Evolutionary conservation across 1,284 basidiomycete genomes (phyloP), one percentile per base, ranked within the genome.

Genomic region (Marasmius oreades): DNA sequence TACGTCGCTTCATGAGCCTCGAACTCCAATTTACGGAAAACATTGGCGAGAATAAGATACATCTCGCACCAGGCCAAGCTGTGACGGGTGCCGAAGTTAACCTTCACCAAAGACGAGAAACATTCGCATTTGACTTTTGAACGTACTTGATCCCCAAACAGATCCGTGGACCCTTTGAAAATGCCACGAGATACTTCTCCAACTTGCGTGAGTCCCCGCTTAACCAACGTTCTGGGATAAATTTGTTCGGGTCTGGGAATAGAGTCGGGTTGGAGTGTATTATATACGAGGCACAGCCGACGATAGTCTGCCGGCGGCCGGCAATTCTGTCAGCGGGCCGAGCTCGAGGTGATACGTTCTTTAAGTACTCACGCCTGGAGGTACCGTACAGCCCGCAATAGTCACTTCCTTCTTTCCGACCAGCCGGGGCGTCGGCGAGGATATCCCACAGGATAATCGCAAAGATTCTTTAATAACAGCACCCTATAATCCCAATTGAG

Each of bases 31-130:
- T 63, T 60, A 10, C 67, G 60, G 55, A 67, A 66, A 12, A 69
- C n/a, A 44, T 63, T 58, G 20, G 59, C 64, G 20, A 68, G 53
- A 5, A 59, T 46, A 16, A 68, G 52, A 47, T 65, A 67, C 16
- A 69, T 31, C 55, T 68, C 65, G 56, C 67, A 67, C 51, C 63
- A 67, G 1, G 59, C 67, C 16, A 69, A 53, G 51, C 67, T 69
- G 52, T 20, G 24, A 33, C 1, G 20, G 1, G 12, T 53, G 1
- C 8, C 7, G 12, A 8, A 28, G 11, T 50, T 16, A 8, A 7
- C 18, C 3, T 5, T 22, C 11, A 14, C 36, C 18, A 6, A 2
- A 16, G 8, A 11, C n/a, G 16, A 11, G 45, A 11, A 36, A 39
- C 16, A 22, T 2, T 22, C 10, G 1, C 11, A 22, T 20, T n/a